Percentiles rank a stretch among this genome's conserved stretches.
phyloP scores from a whole-genome alignment of 345 rosid species.

The Diplotaxis tenuifolia region DNA sequence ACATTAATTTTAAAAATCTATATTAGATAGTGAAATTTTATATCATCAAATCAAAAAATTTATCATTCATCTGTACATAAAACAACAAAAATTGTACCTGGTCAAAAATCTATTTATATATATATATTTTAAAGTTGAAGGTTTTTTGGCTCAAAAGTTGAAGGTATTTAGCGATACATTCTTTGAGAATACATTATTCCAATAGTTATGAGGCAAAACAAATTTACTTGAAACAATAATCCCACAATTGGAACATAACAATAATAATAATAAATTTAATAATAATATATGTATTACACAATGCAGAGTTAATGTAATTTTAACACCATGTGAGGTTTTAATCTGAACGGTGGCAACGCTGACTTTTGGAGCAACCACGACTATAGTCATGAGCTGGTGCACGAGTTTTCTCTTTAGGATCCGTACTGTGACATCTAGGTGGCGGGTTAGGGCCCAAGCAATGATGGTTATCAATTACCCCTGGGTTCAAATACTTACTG shows the following conservation, averaged over 20 bases:
- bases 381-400: neutral
- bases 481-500: neutral
- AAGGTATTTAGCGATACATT: no score
- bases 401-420: neutral
- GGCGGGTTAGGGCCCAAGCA: neutral
- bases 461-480: neutral
- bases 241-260: neutral
- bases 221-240: neutral
- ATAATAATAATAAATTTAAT: no score
- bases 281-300: neutral
- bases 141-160: no score
- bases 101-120: no score
- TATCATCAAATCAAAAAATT: no score
- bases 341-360: neutral
- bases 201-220: neutral
- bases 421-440: neutral
- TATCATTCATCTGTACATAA: no score
- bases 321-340: neutral
- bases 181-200: no score
- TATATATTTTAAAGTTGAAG: no score
- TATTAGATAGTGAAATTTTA: no score
- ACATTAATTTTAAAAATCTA: no score
- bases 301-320: neutral
- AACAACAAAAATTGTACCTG: no score
- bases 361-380: neutral